Percentiles rank a stretch among this genome's conserved stretches.
These are phyloP conservation scores for Chrysoporthe puriensis DNA, from an alignment of 2,329 filamentous ascomycete species.

Conservation along the genomic window DNA sequence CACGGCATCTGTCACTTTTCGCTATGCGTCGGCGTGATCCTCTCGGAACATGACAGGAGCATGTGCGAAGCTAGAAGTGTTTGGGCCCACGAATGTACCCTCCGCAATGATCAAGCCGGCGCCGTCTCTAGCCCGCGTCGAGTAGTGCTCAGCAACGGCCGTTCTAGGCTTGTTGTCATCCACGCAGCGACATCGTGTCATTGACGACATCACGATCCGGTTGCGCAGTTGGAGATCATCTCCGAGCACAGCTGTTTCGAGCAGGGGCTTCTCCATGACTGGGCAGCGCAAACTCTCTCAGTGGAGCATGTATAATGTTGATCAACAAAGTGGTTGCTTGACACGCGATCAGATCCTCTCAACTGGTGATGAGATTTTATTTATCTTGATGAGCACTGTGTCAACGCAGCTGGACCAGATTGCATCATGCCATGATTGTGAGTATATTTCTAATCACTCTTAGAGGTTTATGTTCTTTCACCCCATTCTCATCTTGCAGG, in stretches of 20 bases:
- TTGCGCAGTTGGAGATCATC: slow-evolving; percentile 8
- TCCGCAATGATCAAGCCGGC: slow-evolving; percentile 18
- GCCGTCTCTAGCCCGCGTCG: slow-evolving; percentile 9
- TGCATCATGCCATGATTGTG: background rate
- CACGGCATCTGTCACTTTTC: slow-evolving; percentile 54
- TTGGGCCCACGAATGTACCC: slow-evolving; percentile 22
- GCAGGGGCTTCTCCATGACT: background rate
- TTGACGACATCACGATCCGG: slow-evolving; percentile 14
- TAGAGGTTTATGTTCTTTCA: background rate
- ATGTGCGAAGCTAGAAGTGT: slow-evolving; percentile 1
- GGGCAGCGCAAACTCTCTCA: background rate
- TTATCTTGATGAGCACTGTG: background rate
- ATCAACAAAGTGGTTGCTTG: background rate
- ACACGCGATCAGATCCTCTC: background rate
- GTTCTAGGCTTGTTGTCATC: slow-evolving; percentile 10
- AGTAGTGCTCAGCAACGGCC: background rate
- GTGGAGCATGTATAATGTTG: background rate
- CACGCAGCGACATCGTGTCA: slow-evolving; percentile 17
- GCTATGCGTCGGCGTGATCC: slow-evolving; percentile 46
- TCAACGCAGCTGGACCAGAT: background rate
- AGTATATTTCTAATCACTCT: background rate
- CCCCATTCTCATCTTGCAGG: background rate
- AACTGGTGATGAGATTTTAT: background rate
- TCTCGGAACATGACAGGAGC: slow-evolving; percentile 21
- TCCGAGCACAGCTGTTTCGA: background rate